These are phyloP conservation scores for Geranium brycei DNA, from an alignment of 345 rosid species.

Conservation along the genomic window DNA sequence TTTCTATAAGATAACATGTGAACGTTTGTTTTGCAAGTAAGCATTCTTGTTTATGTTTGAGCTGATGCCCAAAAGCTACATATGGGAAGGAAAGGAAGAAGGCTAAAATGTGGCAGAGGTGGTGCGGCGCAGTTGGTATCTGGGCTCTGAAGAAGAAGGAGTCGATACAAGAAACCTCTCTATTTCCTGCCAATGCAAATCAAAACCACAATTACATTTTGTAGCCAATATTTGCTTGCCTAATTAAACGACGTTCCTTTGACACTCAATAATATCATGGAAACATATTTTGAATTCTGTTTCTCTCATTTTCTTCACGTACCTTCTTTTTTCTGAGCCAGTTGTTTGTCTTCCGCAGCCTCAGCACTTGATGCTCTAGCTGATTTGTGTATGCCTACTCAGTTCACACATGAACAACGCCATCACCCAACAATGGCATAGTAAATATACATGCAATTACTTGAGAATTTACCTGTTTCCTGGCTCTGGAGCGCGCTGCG, in stretches of 20 bases:
- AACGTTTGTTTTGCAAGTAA: too few species aligned
- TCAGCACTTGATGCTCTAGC: constrained; percentile 11
- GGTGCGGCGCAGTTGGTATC: constrained; percentile 11
- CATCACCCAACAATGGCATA: neutral
- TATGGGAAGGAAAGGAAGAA: neutral
- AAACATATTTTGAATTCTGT: neutral
- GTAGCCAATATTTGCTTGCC: too few species aligned
- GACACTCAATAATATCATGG: too few species aligned
- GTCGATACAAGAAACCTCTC: neutral
- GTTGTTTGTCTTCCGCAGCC: constrained; percentile 8
- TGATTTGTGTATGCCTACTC: constrained; percentile 14
- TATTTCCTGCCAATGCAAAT: constrained; percentile 6
- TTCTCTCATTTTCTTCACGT: neutral
- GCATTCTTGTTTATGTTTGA: too few species aligned
- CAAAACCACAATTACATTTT: neutral
- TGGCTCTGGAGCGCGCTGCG: constrained; percentile 29
- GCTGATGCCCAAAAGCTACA: too few species aligned
- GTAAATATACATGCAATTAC: neutral
- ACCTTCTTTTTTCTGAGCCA: constrained; percentile 14
- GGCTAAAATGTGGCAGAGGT: constrained; percentile 8
- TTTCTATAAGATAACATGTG: too few species aligned
- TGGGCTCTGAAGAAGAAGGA: constrained; percentile 1
- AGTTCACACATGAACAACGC: neutral
- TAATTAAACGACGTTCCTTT: too few species aligned
- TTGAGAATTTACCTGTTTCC: constrained; percentile 12